Evolutionary conservation across 805 yeast genomes (phyloP).

Genomic region (Metschnikowia bowlesiae): DNA sequence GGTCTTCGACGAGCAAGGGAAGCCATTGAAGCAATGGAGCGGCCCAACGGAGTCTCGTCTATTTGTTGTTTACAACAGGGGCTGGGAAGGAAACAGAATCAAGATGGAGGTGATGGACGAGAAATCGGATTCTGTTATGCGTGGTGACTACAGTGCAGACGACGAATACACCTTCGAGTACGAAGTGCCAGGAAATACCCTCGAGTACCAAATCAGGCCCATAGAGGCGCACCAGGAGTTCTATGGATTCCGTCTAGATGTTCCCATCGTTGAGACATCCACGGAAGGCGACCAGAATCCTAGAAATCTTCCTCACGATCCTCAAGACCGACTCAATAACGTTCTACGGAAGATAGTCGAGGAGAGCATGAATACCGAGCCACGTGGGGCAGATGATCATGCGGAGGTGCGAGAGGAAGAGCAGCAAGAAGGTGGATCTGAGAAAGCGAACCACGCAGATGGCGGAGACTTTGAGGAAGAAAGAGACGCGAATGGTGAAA

Average conservation of each 20-base stretch:
- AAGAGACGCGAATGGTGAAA: neutral
- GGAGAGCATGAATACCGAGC: neutral
- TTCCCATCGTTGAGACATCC: neutral
- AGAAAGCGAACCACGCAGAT: neutral
- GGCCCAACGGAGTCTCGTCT: neutral
- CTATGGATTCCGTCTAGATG: constrained; percentile 4
- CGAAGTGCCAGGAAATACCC: neutral
- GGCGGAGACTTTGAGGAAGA: neutral
- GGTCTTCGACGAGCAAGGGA: constrained; percentile 6
- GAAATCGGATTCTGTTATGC: constrained; percentile 1
- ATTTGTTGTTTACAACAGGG: constrained; percentile 8
- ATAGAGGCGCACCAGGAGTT: constrained; percentile 5
- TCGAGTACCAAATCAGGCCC: constrained; percentile 1
- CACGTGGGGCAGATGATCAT: too few species aligned
- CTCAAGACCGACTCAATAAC: neutral
- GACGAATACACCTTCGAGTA: constrained; percentile 6
- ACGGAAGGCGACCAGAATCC: neutral
- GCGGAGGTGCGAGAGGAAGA: neutral
- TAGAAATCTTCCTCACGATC: neutral
- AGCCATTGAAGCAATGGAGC: neutral
- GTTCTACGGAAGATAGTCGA: neutral
- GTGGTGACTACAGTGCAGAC: constrained; percentile 6
- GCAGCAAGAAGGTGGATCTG: neutral
- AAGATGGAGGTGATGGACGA: constrained; percentile 9
- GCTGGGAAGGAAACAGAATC: constrained; percentile 6